Evolutionary conservation across 2,329 filamentous ascomycete species (phyloP), one percentile per base, ranked within the genome.

Genomic region (Penicillium sp.): DNA sequence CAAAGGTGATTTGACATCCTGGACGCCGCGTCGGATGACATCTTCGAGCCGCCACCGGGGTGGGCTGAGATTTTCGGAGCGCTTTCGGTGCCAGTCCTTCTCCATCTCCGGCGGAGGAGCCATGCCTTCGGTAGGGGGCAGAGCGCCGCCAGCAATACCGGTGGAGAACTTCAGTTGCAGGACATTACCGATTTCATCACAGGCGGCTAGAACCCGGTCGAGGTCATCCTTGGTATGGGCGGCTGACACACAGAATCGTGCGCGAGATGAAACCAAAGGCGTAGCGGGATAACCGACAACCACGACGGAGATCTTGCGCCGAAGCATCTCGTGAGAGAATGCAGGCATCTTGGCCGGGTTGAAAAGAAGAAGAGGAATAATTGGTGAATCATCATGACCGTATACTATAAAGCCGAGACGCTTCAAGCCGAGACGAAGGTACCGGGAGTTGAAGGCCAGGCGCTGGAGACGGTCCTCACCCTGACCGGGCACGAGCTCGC

Each of bases 341-440:
- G 94, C 93, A 4, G 93, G 89, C 81, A 99, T 96, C 78, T 99
- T 99, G 65, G 90, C 94, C n/a, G 94, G 94, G 76, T 97, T 90
- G 81, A 96, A 99, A 26, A 99, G 85, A 67, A 96, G 83, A 61
- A 99, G 74, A 49, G 94, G 94, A 63, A 99, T 91, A 64, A 99
- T 97, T 51, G 94, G 94, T 5, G 92, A 96, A 76, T 99, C 94
- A 69, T 99, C 94, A 71, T 97, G 92, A 56, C 94, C 94, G 70
- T 95, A 96, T 49, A 96, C 88, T 69, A 99, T 99, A 76, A 91
- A 93, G 45, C 94, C 94, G 47, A 99, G 86, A 63, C 94, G 89
- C 81, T 99, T 99, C 66, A 99, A 84, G 61, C 94, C 94, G 26
- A 99, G 85, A 54, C 94, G 90, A n/a, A 99, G 89, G 71, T 99